phyloP scores from a whole-genome alignment of 139 green algal species.

The Chlorella sp. region DNA sequence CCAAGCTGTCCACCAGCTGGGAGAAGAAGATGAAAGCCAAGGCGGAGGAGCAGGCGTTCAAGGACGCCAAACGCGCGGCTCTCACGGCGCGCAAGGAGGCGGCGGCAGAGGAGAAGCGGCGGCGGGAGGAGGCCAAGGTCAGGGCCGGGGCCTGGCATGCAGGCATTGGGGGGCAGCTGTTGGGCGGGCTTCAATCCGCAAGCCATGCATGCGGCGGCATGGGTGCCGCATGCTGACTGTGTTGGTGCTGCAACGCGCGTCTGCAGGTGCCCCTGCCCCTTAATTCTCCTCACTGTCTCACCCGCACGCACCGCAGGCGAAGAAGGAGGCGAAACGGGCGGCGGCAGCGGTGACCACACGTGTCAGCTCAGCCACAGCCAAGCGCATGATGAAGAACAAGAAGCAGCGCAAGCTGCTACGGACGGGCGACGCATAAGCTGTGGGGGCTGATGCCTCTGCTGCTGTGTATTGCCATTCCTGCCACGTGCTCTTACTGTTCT shows the following conservation, averaged over 20 bases:
- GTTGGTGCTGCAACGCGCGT: too few species aligned
- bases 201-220: too few species aligned
- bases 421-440: background rate
- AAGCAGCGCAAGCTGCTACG: constrained; percentile 46
- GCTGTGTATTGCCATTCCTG: background rate
- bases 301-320: background rate
- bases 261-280: too few species aligned
- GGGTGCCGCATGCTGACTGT: too few species aligned
- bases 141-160: too few species aligned
- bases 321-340: constrained; percentile 57
- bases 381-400: constrained; percentile 74
- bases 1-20: constrained; percentile 54
- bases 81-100: constrained; percentile 39
- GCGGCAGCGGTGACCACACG: constrained; percentile 41
- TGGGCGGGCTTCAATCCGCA: too few species aligned
- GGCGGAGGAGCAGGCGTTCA: constrained; percentile 43
- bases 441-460: background rate
- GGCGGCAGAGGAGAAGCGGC: constrained; percentile 35
- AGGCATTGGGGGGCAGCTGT: too few species aligned
- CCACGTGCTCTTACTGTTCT: background rate
- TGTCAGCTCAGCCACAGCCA: constrained; percentile 54
- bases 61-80: constrained; percentile 42
- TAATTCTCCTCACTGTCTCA: too few species aligned
- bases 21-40: constrained; percentile 72
- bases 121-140: constrained; percentile 47